Conservation (phyloP, 2,329 filamentous ascomycete genomes). For the Juglanconis oblonga region DNA sequence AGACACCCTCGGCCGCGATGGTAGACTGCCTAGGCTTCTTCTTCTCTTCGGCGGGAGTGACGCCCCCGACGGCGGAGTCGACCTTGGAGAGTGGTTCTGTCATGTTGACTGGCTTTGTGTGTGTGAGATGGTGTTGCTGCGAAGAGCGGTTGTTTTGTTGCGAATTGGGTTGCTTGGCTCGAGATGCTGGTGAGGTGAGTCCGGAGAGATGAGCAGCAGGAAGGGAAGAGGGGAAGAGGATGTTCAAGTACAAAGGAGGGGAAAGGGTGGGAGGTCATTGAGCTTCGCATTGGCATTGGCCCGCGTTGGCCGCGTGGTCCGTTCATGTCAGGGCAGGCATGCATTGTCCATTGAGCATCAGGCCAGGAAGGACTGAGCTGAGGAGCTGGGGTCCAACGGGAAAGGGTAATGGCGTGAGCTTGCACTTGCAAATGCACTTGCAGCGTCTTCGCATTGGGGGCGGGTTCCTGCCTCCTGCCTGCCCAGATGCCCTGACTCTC, state of each 20-base stretch:
- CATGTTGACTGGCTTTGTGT: constrained; percentile 30
- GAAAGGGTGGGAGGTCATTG: constrained; percentile 14
- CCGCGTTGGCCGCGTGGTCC: not conserved
- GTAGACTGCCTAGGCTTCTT: constrained; percentile 67
- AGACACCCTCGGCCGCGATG: constrained; percentile 70
- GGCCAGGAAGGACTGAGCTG: not conserved
- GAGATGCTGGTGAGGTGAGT: not conserved
- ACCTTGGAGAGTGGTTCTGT: constrained; percentile 73
- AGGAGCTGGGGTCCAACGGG: not conserved
- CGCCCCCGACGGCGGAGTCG: constrained; percentile 84
- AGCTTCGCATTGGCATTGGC: constrained; percentile 1
- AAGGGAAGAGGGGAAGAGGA: constrained; percentile 14
- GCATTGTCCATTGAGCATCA: constrained; percentile 14
- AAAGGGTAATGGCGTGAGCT: constrained; percentile 14
- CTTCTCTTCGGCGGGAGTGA: constrained; percentile 65
- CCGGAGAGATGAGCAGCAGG: not conserved
- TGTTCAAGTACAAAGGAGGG: constrained; percentile 14
- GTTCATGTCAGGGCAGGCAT: constrained; percentile 5
- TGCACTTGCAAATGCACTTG: constrained; percentile 2
- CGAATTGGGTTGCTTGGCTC: not conserved
- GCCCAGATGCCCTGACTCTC: not conserved
- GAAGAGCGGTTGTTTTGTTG: not conserved
- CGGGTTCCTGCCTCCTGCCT: not conserved
- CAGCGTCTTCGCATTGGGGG: not conserved
- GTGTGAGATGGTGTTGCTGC: constrained; percentile 6